A percentile compares a stretch with the other conserved stretches of the same genome.
These are phyloP conservation scores for Gossypium gossypioides DNA, from an alignment of 441 rosid species.

Conservation along the genomic window DNA sequence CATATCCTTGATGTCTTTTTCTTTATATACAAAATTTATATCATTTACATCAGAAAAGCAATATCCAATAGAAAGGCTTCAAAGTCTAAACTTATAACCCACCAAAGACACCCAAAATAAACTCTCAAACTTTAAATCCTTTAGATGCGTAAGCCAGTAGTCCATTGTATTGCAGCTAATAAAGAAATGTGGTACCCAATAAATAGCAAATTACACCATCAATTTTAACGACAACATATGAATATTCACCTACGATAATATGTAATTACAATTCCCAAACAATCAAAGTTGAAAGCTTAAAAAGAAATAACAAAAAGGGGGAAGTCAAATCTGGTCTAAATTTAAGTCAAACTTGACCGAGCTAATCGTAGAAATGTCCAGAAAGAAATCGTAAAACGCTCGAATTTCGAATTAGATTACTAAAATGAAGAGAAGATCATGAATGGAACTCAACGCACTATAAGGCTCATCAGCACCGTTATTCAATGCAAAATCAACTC, in stretches of 20 bases:
- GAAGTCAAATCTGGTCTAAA: conserved; percentile 6
- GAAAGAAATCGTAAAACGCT: neutral
- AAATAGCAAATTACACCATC: neutral
- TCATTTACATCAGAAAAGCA: neutral
- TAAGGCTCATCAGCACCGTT: conserved; percentile 32
- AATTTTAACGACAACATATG: neutral
- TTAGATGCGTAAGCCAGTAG: neutral
- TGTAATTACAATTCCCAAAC: neutral
- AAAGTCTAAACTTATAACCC: neutral
- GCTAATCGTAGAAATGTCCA: neutral
- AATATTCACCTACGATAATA: neutral
- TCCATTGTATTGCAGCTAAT: neutral
- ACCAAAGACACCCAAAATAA: neutral
- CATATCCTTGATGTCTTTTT: neutral
- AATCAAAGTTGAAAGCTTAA: neutral
- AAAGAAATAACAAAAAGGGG: neutral
- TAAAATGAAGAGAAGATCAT: neutral
- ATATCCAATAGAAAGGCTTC: neutral
- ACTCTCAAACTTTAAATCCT: neutral
- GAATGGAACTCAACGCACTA: conserved; percentile 23
- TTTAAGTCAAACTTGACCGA: conserved; percentile 5
- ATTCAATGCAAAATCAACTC: conserved; percentile 23
- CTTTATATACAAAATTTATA: neutral
- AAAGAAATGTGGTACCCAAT: neutral
- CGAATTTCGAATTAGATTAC: neutral